A percentile compares a stretch with the other conserved stretches of the same genome.
These are phyloP conservation scores for Xylaria sp. DNA, from an alignment of 2,329 filamentous ascomycete genomes.

Conservation along the genomic window DNA sequence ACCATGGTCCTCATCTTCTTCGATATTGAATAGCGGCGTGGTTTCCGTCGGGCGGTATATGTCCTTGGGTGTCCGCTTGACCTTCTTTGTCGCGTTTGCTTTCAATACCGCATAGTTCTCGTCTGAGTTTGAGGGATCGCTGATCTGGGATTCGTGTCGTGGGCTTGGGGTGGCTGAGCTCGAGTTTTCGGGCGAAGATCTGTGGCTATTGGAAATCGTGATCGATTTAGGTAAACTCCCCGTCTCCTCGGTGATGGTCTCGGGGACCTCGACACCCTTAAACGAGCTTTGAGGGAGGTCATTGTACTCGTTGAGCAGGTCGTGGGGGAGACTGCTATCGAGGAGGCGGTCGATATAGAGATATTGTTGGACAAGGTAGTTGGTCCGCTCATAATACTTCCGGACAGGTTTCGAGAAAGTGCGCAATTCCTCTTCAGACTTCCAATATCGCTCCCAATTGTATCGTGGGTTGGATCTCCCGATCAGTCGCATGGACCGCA, in stretches of 20 bases:
- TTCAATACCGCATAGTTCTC: conserved; percentile 25
- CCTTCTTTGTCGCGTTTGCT: conserved; percentile 56
- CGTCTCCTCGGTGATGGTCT: conserved; percentile 80
- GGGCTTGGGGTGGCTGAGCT: conserved; percentile 18
- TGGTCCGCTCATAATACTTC: conserved; percentile 88
- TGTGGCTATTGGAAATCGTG: conserved; percentile 8
- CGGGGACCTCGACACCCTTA: conserved; percentile 70
- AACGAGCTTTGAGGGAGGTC: conserved; percentile 67
- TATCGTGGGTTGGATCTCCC: conserved; percentile 89
- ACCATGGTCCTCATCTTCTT: conserved; percentile 58
- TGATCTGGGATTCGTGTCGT: conserved; percentile 22
- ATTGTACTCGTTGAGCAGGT: conserved; percentile 90
- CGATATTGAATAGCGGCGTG: conserved; percentile 69
- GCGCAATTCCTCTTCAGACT: conserved; percentile 78
- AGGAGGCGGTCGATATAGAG: conserved; percentile 91
- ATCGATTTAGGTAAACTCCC: conserved; percentile 42
- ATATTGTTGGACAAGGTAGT: conserved; percentile 89
- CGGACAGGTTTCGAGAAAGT: conserved; percentile 80
- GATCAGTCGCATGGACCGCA: conserved; percentile 86
- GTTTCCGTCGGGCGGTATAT: conserved; percentile 82
- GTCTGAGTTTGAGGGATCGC: conserved; percentile 28
- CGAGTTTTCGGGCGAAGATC: conserved; percentile 15
- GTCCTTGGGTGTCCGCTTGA: conserved; percentile 85
- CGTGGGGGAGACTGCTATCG: conserved; percentile 91
- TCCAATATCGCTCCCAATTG: conserved; percentile 88